Evolutionary conservation across 331 rosid species (phyloP).

Genomic region (Malus hybrid): DNA sequence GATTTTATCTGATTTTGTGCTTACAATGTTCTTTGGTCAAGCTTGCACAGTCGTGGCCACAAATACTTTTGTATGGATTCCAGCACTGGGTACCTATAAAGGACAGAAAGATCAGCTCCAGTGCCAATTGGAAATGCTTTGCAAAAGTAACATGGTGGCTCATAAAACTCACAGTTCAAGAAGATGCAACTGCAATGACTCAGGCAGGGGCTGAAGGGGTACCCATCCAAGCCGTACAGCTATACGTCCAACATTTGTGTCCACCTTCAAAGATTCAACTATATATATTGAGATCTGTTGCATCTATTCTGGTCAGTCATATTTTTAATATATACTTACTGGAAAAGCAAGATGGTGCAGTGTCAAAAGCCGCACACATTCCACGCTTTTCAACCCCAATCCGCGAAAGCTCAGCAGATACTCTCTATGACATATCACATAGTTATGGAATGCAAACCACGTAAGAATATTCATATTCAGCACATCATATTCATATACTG

Average conservation of each 20-base stretch:
- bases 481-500: background rate
- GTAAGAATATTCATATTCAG: background rate
- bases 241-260: slow-evolving; percentile 99
- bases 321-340: slow-evolving; percentile 49
- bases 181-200: slow-evolving; percentile 97
- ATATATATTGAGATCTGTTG: slow-evolving; percentile 14
- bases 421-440: slow-evolving; percentile 44
- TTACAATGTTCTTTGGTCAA: slow-evolving; percentile 93
- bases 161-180: slow-evolving; percentile 76
- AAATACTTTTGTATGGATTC: slow-evolving; percentile 95
- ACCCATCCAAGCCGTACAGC: slow-evolving; percentile 99
- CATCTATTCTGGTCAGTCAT: slow-evolving; percentile 6
- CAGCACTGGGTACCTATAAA: slow-evolving; percentile 85
- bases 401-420: slow-evolving; percentile 89
- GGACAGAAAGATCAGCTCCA: slow-evolving; percentile 29
- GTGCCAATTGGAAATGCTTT: slow-evolving; percentile 9
- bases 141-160: background rate
- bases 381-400: slow-evolving; percentile 96
- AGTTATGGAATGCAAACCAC: slow-evolving; percentile 5
- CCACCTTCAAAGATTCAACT: slow-evolving; percentile 56
- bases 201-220: slow-evolving; percentile 98
- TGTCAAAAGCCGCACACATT: slow-evolving; percentile 95
- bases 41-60: slow-evolving; percentile 99
- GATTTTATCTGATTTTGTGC: slow-evolving; percentile 4
- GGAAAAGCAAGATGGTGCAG: slow-evolving; percentile 99